Evolutionary conservation across 1,139 yeast species (phyloP), one percentile per base, ranked within the genome.

Genomic region (Pneumocystis carinii): DNA sequence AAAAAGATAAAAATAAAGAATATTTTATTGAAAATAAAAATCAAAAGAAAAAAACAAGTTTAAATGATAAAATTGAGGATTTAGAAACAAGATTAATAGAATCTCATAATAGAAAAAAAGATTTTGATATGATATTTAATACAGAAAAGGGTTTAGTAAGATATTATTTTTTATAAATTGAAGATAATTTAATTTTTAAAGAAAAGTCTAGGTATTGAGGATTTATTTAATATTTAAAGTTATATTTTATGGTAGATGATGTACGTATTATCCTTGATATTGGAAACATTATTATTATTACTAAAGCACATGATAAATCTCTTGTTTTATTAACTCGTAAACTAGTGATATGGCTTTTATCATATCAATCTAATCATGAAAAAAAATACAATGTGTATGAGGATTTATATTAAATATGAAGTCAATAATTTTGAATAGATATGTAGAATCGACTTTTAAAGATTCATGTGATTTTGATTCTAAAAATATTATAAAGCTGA

Each of bases 241-340:
- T 2, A 38, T 39, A 56, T 48, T 48, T 48, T 48, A 48, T 24
- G 12, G 15, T 38, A 69, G 72, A 70, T 67, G 70, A 71, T 57
- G 71, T 75, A 19, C 71, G 85, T 15, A 82, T 86, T 69, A 84
- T 83, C 66, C 74, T 85, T 62, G 81, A 81, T 65, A 84, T 84
- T 53, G 73, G 76, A 62, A 81, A 83, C 37, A 79, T 86, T 59
- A 77, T 86, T 78, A 78, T 86, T 32, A 82, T 85, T n/a, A 82
- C 90, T 59, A 86, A 86, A 72, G 83, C 87, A 3, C 77, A 83
- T 67, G 92, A 86, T 71, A 77, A 79, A 63, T 77, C 81, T 36
- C 79, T 87, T 53, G 79, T 83, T 24, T 75, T 75, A 62, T 74
- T 81, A 67, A 83, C 90, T 0, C 71, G 81, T 61, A 82, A 81